Conservation (phyloP, 2,329 filamentous ascomycete genomes). For the Pleurostoma richardsiae region DNA sequence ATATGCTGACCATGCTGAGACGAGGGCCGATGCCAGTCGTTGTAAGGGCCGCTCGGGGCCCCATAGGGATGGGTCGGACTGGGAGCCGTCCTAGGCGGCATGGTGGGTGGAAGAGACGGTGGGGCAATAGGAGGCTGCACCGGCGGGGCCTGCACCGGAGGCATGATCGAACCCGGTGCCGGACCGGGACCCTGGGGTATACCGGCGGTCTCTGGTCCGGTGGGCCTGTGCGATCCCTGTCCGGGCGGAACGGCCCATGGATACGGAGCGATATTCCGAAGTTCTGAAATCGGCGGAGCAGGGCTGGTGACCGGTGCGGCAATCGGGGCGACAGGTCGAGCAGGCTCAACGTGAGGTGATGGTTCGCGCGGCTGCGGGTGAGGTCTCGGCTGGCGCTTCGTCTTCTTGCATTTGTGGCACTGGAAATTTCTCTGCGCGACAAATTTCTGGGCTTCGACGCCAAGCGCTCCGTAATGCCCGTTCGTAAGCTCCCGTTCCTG, state of each 20-base stretch:
- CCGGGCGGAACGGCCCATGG: conserved; percentile 4
- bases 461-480: conserved; percentile 43
- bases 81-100: conserved; percentile 22
- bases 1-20: conserved; percentile 40
- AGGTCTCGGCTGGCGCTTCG: conserved; percentile 39
- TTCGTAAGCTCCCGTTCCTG: conserved; percentile 49
- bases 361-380: conserved; percentile 18
- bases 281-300: neutral
- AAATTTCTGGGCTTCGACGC: conserved; percentile 54
- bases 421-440: conserved; percentile 59
- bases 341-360: conserved; percentile 14
- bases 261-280: conserved; percentile 7
- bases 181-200: conserved; percentile 3
- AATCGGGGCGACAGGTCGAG: neutral
- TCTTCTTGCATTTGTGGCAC: conserved; percentile 70
- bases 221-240: neutral
- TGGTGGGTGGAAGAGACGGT: conserved; percentile 11
- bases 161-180: conserved; percentile 8
- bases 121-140: conserved; percentile 17
- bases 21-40: conserved; percentile 46
- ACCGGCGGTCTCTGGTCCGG: neutral
- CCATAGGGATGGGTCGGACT: conserved; percentile 32
- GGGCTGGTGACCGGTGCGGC: neutral
- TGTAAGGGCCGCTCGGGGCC: conserved; percentile 28
- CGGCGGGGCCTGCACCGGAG: conserved; percentile 11